Conservation (phyloP, 139 green algal species). For the Coccomyxa sp. region DNA sequence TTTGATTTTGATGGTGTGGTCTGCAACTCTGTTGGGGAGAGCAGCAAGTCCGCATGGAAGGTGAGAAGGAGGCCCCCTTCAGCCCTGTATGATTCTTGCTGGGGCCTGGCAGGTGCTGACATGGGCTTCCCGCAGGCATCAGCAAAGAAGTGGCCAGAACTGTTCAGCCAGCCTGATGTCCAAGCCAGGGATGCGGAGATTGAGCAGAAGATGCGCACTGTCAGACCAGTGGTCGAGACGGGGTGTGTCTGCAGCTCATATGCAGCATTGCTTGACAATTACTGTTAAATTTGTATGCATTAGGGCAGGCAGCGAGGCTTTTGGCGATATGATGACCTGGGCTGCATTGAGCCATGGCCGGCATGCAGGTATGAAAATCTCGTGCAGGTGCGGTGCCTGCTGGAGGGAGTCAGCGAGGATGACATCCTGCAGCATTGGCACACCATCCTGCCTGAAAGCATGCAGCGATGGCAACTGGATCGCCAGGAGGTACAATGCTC, state of each 20-base stretch:
- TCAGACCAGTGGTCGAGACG: constrained; percentile 95
- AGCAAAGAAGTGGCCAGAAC: constrained; percentile 76
- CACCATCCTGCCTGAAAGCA: constrained; percentile 57
- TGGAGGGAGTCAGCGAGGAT: constrained; percentile 67
- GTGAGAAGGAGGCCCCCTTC: constrained; percentile 27
- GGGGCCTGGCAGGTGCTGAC: neutral
- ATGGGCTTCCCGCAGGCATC: constrained; percentile 47
- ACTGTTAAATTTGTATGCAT: too few relatives aligned
- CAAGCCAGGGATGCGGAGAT: constrained; percentile 59
- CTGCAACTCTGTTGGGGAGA: constrained; percentile 93
- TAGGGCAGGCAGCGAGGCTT: too few relatives aligned
- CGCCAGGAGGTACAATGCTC: constrained; percentile 40
- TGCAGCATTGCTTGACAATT: too few relatives aligned
- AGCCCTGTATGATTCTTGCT: neutral
- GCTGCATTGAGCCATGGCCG: too few relatives aligned
- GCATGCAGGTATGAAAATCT: constrained; percentile 95
- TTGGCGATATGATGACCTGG: neutral
- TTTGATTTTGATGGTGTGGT: constrained; percentile 98
- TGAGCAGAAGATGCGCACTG: constrained; percentile 75
- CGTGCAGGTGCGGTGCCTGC: constrained; percentile 83
- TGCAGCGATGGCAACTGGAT: constrained; percentile 74
- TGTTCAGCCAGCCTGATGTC: constrained; percentile 62
- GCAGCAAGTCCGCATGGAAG: constrained; percentile 84
- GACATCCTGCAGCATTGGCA: constrained; percentile 81
- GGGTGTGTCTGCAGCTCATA: constrained; percentile 55